Evolutionary conservation across 768 basidiomycete species (phyloP), one percentile per base, ranked within the genome.

Genomic region (Scleroderma citrinum): DNA sequence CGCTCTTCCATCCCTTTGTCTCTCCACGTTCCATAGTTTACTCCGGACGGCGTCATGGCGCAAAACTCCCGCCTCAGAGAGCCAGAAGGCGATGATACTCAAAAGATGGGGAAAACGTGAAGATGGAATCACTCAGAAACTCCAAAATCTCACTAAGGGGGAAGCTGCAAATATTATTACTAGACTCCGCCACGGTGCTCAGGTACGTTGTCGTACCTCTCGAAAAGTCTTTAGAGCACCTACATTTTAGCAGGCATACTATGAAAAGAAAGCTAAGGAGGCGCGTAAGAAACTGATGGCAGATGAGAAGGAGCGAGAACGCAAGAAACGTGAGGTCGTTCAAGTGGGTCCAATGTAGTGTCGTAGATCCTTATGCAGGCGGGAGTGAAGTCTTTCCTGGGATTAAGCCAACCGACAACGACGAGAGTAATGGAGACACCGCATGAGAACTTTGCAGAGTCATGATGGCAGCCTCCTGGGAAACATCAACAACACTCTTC

Each of bases 81-180:
- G 64, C 20, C 89, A 92, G 58, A 81, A 77, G 56, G 55, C 65
- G 2, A 69, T 85, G 21, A 66, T 92, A 35, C 56, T 58, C 7
- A 83, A 78, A 55, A 71, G 82, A 31, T 78, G 77, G 72, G 60
- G 64, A 38, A 66, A 54, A 35, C 51, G 71, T 53, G 52, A 55
- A 44, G 53, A 54, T n/a, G 46, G 51, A 10, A 48, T 54, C 16
- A 59, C 50, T n/a, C 59, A 60, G 16, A 47, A 59, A 29, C 61
- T 81, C 5, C 63, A 58, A 39, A 65, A 50, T 0, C 58, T 93
- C 56, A 90, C 80, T 1, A 91, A 88, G 63, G 91, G 91, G 2
- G 76, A 87, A 54, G 88, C 89, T 24, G 85, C 83, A 0, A 82
- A 83, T 54, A 81, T 92, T 39, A 85, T 93, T 52, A 81, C 81